These are phyloP conservation scores for Cladosporium sp. DNA, from an alignment of 2,329 filamentous ascomycete species.

Conservation along the genomic window DNA sequence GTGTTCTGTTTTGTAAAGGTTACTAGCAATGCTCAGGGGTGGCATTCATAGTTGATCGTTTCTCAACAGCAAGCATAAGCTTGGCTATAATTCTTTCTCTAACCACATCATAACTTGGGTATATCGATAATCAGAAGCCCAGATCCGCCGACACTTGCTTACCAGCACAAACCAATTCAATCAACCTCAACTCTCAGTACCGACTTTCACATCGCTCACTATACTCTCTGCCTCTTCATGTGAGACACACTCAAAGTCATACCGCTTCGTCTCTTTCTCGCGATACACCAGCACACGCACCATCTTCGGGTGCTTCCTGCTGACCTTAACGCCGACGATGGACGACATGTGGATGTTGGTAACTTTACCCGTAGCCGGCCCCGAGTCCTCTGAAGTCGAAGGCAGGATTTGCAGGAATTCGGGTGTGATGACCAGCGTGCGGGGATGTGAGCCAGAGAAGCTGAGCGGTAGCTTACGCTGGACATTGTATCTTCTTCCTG, in stretches of 20 bases:
- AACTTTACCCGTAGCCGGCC: constrained; percentile 59
- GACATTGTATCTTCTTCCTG: constrained; percentile 68
- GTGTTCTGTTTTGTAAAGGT: background rate
- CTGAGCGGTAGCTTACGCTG: constrained; percentile 82
- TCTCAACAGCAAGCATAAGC: background rate
- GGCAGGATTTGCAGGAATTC: constrained; percentile 88
- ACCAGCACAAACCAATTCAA: background rate
- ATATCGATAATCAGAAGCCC: constrained; percentile 4
- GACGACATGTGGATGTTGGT: constrained; percentile 82
- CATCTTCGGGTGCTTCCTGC: constrained; percentile 75
- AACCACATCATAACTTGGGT: background rate
- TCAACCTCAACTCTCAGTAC: constrained; percentile 36
- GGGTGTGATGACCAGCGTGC: constrained; percentile 76
- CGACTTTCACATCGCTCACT: constrained; percentile 75
- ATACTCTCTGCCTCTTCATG: constrained; percentile 75
- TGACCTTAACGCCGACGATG: constrained; percentile 80
- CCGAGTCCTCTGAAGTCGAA: constrained; percentile 39
- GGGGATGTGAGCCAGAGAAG: constrained; percentile 73
- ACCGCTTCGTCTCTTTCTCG: constrained; percentile 74
- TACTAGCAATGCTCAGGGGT: background rate
- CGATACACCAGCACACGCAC: constrained; percentile 79
- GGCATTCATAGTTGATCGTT: too few species aligned
- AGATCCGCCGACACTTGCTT: background rate
- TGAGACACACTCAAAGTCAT: constrained; percentile 80
- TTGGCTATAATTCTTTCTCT: background rate